Base-by-base conservation (phyloP, 352 stramenopile species). In the Phytopythium aichiense region DNA sequence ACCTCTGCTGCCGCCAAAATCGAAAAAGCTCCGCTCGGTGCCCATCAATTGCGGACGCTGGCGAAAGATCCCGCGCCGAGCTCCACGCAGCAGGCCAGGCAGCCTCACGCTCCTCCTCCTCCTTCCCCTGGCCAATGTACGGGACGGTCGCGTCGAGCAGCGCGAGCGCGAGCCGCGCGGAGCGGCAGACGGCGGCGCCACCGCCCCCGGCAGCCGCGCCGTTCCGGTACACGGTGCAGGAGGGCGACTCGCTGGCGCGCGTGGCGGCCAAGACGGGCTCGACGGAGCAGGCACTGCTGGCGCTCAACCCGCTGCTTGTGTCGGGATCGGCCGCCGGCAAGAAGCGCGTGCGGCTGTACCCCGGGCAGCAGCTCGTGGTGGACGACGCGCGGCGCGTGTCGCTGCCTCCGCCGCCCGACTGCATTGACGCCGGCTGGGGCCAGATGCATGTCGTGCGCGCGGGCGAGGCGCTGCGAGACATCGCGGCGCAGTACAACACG, bases 341-440 rank as follows among this genome's bases (percentile, higher is more conserved):
- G 13, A 61, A 33, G 46, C 72, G 75, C 61, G 59, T 84, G 23
- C 84, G 82, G 59, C 68, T 94, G 42, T 94, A 90, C 40, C 52
- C 80, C 0, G 84, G 84, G 22, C 84, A 94, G 68, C 79, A 92
- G 61, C 71, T 93, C 43, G 68, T 91, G 45, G 81, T 92, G 37
- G 84, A 94, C 61, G 77, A 91, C 51, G 77, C 82, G 54, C 66
- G 68, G 30, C 73, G 73, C 22, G 81, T 91, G 50, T 92, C 83
- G 31, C 61, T 94, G 54, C 83, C 86, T 28, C 86, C 84, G 30
- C 80, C 80, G 25, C 83, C 86, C 57, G 82, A 92, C 56, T 81
- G 69, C 61, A 93, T 94, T 51, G 86, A 94, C 72, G 76, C 86
- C 48, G 86, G 86, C 52, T 94, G 86, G 86, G 86, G 86, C 1